Evolutionary conservation across 306 rosid genomes (phyloP).

Genomic region (Sicyos edulis): DNA sequence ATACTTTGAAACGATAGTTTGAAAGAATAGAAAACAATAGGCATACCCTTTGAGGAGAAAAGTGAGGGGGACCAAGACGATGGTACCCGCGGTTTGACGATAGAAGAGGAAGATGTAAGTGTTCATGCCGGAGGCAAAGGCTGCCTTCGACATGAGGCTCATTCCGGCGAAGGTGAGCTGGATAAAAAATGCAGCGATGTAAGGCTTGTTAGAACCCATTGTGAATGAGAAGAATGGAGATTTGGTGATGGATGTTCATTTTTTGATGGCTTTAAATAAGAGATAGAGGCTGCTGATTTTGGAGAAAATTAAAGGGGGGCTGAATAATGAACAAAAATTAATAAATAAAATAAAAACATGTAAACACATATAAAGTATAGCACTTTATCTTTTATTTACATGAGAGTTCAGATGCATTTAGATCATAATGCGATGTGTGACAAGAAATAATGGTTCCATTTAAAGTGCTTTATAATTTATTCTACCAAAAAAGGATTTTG

Average conservation of each 20-base stretch:
- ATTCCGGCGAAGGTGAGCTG: constrained; percentile 46
- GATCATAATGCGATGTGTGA: constrained; percentile 17
- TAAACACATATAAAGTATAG: neutral
- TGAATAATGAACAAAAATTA: neutral
- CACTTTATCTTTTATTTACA: constrained; percentile 8
- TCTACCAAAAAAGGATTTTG: constrained; percentile 9
- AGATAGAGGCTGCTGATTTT: neutral
- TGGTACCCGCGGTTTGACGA: constrained; percentile 13
- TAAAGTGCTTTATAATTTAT: constrained; percentile 18
- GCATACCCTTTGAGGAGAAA: neutral
- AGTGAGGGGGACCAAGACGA: constrained; percentile 15
- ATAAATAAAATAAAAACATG: neutral
- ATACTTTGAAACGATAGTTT: no score
- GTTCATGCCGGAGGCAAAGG: constrained; percentile 35
- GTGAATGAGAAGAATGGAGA: neutral
- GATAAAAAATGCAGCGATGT: constrained; percentile 35
- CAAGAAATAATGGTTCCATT: constrained; percentile 9
- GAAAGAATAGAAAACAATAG: neutral
- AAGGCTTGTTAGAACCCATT: constrained; percentile 43
- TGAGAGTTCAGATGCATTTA: constrained; percentile 13
- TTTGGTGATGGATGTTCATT: neutral
- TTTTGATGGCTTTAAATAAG: neutral
- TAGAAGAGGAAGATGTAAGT: constrained; percentile 21
- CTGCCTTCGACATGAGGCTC: constrained; percentile 49
- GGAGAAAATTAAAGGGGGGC: neutral